Conservation (phyloP, 768 basidiomycete genomes). For the Mycena albidolilacea region DNA sequence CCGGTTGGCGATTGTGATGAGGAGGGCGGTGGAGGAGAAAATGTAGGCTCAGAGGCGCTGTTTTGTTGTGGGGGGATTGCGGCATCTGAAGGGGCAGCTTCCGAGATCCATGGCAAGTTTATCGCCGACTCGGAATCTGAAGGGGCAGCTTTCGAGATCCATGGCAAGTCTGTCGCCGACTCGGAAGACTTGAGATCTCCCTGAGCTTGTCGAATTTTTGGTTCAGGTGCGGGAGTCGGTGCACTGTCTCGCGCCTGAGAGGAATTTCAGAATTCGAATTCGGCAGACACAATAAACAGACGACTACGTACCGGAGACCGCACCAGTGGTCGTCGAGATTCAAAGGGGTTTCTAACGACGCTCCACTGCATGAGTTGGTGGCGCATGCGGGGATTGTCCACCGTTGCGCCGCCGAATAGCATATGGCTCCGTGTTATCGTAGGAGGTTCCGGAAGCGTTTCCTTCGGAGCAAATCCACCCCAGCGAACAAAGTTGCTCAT, state of each 20-base stretch:
- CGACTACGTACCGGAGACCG: neutral
- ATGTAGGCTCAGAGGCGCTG: neutral
- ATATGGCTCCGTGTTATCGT: constrained; percentile 7
- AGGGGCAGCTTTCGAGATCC: neutral
- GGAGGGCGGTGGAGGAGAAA: neutral
- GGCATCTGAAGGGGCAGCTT: no score
- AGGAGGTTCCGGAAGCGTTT: neutral
- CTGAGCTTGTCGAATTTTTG: neutral
- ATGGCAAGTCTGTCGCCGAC: neutral
- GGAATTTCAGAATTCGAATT: neutral
- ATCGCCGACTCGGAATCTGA: no score
- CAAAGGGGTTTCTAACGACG: neutral
- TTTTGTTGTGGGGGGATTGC: neutral
- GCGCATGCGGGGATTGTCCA: constrained; percentile 31
- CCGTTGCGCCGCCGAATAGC: neutral
- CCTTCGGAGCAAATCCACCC: constrained; percentile 43
- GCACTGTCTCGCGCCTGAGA: neutral
- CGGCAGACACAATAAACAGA: neutral
- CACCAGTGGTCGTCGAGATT: neutral
- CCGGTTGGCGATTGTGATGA: neutral
- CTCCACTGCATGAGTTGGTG: neutral
- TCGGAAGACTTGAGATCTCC: no score
- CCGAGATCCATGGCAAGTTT: neutral
- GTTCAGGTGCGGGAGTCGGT: neutral
- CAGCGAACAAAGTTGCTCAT: constrained; percentile 31